phyloP scores from a whole-genome alignment of 2,329 filamentous ascomycete genomes.

The Monilinia fructigena region DNA sequence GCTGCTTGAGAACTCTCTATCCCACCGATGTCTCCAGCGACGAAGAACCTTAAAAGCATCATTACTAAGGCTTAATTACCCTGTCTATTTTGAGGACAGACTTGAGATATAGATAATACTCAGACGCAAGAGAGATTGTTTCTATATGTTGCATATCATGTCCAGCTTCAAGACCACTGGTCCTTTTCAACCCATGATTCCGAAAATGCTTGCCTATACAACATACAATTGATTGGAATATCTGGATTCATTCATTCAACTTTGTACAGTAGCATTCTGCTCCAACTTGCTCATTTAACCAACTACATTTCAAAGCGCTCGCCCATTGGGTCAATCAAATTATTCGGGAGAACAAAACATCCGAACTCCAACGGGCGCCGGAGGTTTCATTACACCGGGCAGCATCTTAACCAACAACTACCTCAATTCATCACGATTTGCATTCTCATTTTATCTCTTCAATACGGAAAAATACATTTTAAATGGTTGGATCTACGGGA shows the following conservation, averaged over 20 bases:
- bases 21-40: not conserved
- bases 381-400: not conserved
- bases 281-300: too few species aligned
- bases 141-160: not conserved
- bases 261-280: too few species aligned
- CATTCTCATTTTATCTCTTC: not conserved
- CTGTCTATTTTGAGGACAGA: not conserved
- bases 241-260: too few species aligned
- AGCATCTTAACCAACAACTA: not conserved
- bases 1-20: too few species aligned
- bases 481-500: constrained; percentile 10
- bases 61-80: not conserved
- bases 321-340: not conserved
- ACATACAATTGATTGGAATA: too few species aligned
- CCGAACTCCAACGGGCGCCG: constrained; percentile 8
- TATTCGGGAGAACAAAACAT: not conserved
- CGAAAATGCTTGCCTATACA: too few species aligned
- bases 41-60: not conserved
- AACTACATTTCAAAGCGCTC: not conserved
- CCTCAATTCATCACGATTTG: not conserved
- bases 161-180: not conserved
- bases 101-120: too few species aligned
- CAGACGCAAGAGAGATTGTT: not conserved
- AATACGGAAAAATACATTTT: not conserved
- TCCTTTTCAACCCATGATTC: not conserved